phyloP scores from a whole-genome alignment of 768 basidiomycete species.

The Udeniomyces megalosporus region DNA sequence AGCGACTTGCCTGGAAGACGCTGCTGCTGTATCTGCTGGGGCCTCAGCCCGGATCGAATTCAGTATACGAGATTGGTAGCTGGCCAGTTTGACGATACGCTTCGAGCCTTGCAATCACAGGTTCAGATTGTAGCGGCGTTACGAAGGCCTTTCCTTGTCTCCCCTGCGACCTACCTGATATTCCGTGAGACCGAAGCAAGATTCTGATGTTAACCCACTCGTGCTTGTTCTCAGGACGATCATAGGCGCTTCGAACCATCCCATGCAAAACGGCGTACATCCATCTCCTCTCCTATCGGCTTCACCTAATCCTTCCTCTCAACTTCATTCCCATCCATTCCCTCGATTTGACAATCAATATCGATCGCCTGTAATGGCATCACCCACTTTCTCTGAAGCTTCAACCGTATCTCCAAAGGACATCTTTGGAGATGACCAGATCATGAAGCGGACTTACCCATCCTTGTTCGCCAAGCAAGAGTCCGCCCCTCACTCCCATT shows the following conservation, averaged over 20 bases:
- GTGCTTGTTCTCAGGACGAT: not conserved
- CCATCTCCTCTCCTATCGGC: not conserved
- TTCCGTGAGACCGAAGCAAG: no score
- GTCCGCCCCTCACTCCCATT: not conserved
- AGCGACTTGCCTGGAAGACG: no score
- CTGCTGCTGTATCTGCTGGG: no score
- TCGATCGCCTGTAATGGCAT: not conserved
- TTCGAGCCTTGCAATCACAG: no score
- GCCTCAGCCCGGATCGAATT: no score
- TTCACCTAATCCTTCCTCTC: not conserved
- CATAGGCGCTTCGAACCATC: not conserved
- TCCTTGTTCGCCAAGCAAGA: not conserved
- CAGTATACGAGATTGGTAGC: no score
- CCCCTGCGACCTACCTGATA: no score
- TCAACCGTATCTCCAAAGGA: conserved; percentile 12
- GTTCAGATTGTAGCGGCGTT: no score
- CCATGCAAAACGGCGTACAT: no score
- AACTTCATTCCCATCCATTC: not conserved
- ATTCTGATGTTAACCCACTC: no score
- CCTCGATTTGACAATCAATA: not conserved
- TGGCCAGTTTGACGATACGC: no score
- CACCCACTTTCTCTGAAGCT: not conserved
- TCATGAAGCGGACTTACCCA: conserved; percentile 10
- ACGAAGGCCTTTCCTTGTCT: no score
- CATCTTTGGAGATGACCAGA: conserved; percentile 11